phyloP scores from a whole-genome alignment of 2,329 filamentous ascomycete species.

The Ceratocystis harringtonii region DNA sequence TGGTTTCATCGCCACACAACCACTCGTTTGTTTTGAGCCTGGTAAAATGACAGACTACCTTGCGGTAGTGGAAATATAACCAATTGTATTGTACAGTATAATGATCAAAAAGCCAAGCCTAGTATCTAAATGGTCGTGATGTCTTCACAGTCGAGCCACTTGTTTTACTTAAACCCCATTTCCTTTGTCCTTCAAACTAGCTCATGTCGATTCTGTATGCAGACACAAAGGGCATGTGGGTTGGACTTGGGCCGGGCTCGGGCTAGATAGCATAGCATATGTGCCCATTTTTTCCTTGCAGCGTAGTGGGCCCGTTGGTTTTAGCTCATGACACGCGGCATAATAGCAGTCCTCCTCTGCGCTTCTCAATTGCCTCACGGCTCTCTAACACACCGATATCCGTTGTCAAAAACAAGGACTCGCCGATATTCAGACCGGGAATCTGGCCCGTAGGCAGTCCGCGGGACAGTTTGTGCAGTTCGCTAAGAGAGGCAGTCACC shows the following conservation, averaged over 20 bases:
- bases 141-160: too few relatives aligned
- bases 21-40: not conserved
- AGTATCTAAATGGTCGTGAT: not conserved
- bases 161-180: not conserved
- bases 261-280: not conserved
- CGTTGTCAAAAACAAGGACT: conserved; percentile 68
- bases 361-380: conserved; percentile 66
- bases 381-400: conserved; percentile 65
- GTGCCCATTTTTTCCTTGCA: not conserved
- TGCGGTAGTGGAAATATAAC: conserved; percentile 3
- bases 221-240: not conserved
- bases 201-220: not conserved
- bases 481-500: conserved; percentile 48
- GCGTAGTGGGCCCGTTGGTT: not conserved
- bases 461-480: conserved; percentile 50
- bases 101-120: conserved; percentile 3
- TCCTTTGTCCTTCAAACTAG: not conserved
- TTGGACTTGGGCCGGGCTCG: not conserved
- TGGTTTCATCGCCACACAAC: too few relatives aligned
- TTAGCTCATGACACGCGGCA: conserved; percentile 45
- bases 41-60: not conserved
- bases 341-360: conserved; percentile 64
- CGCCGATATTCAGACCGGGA: conserved; percentile 61
- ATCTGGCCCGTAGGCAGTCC: conserved; percentile 52
- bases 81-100: conserved; percentile 17